Percentiles rank a stretch among this genome's conserved stretches.
Evolutionary conservation across 2,329 filamentous ascomycete species (phyloP).

Genomic region (Eurotiales sp.): DNA sequence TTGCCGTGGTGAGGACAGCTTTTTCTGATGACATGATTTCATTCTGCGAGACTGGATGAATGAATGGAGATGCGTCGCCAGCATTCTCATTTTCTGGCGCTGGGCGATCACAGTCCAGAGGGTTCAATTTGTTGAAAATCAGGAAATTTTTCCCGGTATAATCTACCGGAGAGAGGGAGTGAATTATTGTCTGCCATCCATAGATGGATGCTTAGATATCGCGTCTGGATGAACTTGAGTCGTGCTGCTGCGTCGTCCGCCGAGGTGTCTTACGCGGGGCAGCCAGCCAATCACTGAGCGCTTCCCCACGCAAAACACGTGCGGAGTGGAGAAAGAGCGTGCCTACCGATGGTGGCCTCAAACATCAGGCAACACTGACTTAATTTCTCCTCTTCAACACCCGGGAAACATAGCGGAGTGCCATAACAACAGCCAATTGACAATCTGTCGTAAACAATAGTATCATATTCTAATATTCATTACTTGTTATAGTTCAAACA

Average conservation of each 20-base stretch:
- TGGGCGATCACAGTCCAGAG: neutral
- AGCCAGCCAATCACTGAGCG: neutral
- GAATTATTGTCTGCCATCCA: neutral
- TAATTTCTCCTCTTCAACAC: too few relatives aligned
- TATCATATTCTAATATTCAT: too few relatives aligned
- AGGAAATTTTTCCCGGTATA: neutral
- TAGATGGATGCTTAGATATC: neutral
- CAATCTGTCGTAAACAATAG: too few relatives aligned
- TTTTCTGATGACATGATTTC: neutral
- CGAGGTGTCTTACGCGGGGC: neutral
- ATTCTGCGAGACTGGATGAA: neutral
- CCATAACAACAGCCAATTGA: too few relatives aligned
- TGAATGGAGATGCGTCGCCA: neutral
- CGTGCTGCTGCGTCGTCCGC: neutral
- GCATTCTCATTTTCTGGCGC: neutral
- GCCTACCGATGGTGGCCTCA: too few relatives aligned
- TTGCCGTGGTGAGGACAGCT: neutral
- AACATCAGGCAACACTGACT: too few relatives aligned
- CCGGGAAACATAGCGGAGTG: too few relatives aligned
- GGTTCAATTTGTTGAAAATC: neutral
- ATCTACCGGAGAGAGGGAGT: neutral
- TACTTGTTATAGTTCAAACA: too few relatives aligned
- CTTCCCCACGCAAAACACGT: neutral
- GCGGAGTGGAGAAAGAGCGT: too few relatives aligned
- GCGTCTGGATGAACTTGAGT: too few relatives aligned